A percentile compares a stretch with the other conserved stretches of the same genome.
Evolutionary conservation across 768 basidiomycete genomes (phyloP).

Genomic region (Lactarius akahatsu): DNA sequence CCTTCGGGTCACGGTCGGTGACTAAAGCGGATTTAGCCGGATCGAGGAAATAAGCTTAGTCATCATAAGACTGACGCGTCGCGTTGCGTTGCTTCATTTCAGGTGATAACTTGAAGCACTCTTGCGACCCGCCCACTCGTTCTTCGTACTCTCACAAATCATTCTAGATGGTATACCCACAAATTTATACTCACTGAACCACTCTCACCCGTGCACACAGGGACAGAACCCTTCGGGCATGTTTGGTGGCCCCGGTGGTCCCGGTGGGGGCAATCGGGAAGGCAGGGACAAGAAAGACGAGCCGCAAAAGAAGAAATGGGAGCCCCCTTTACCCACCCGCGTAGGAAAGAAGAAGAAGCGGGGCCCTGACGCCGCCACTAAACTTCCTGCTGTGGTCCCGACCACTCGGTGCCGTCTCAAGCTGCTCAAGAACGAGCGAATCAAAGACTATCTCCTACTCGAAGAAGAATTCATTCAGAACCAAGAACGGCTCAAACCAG

Average conservation of each 20-base stretch:
- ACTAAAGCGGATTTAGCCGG: not conserved
- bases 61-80: conserved; percentile 37
- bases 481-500: conserved; percentile 87
- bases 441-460: conserved; percentile 94
- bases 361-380: conserved; percentile 88
- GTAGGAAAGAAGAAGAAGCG: conserved; percentile 95
- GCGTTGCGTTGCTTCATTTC: conserved; percentile 28
- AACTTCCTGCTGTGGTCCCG: conserved; percentile 90
- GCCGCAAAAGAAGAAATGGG: conserved; percentile 90
- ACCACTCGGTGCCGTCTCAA: conserved; percentile 94
- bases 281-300: conserved; percentile 47
- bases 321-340: conserved; percentile 93
- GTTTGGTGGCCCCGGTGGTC: conserved; percentile 35
- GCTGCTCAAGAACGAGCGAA: conserved; percentile 94
- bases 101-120: conserved; percentile 19
- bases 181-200: conserved; percentile 17
- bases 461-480: conserved; percentile 95
- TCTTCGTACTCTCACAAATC: conserved; percentile 4
- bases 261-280: conserved; percentile 32
- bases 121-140: conserved; percentile 17
- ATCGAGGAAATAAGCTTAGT: conserved; percentile 21
- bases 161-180: conserved; percentile 20
- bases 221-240: conserved; percentile 75
- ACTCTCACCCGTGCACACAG: conserved; percentile 38
- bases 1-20: not conserved